Percentiles rank a stretch among this genome's conserved stretches.
Conservation (phyloP, 1,139 yeast genomes). For the Kodamaea anthophila region DNA sequence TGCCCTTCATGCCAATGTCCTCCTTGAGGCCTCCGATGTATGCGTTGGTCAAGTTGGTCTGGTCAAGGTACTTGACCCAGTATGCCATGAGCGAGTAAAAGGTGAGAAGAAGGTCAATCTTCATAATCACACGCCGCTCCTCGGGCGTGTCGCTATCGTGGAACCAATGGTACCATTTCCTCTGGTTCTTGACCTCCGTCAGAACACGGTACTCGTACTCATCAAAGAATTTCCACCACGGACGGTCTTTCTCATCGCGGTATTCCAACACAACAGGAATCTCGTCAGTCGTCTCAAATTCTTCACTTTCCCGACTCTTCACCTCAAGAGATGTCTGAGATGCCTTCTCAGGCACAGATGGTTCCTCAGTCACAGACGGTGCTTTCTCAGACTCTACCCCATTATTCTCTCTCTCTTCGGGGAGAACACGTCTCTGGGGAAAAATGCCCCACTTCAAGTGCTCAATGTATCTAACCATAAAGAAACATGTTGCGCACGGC, state of each 20-base stretch:
- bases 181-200: conserved; percentile 25
- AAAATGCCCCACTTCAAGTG: conserved; percentile 46
- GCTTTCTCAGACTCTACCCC: conserved; percentile 7
- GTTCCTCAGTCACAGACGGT: conserved; percentile 6
- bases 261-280: conserved; percentile 28
- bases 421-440: conserved; percentile 42
- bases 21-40: conserved; percentile 62
- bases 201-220: conserved; percentile 54
- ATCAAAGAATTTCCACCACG: conserved; percentile 60
- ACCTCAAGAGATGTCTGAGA: too few species aligned
- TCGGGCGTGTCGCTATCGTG: conserved; percentile 50
- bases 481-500: too few species aligned
- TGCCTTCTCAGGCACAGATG: conserved; percentile 8
- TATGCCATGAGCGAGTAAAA: conserved; percentile 57
- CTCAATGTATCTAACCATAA: conserved; percentile 10
- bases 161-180: conserved; percentile 63
- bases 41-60: conserved; percentile 57
- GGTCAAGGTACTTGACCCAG: conserved; percentile 68
- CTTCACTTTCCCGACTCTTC: too few species aligned
- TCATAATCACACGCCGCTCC: conserved; percentile 50
- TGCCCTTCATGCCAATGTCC: conserved; percentile 56
- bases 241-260: conserved; percentile 56
- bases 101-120: conserved; percentile 56
- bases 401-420: conserved; percentile 20
- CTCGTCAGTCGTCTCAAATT: conserved; percentile 2